Evolutionary conservation across 495 filamentous ascomycete genomes (phyloP).

Genomic region (Hypoxylon intermedium): DNA sequence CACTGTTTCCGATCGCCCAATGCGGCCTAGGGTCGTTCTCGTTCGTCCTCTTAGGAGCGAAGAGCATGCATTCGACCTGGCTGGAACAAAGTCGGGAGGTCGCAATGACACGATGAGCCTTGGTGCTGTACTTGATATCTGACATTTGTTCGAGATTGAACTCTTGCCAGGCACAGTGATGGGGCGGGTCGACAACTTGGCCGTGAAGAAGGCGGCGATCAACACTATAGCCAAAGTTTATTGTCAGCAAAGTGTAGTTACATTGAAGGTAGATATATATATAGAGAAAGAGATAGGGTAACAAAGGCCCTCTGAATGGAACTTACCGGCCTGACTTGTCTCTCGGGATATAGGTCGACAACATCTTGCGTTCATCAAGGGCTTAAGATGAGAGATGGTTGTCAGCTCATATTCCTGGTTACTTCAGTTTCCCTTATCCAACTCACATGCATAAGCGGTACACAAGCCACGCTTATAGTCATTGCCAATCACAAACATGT

Average conservation of each 20-base stretch:
- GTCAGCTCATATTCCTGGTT: background rate
- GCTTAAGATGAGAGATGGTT: background rate
- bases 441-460: constrained; percentile 43
- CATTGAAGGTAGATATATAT: too few relatives aligned
- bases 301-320: too few relatives aligned
- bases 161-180: background rate
- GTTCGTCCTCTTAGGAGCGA: constrained; percentile 13
- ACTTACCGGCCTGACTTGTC: constrained; percentile 24
- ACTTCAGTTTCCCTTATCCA: too few relatives aligned
- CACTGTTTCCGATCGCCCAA: constrained; percentile 24
- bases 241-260: background rate
- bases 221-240: constrained; percentile 5
- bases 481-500: constrained; percentile 39
- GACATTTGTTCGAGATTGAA: constrained; percentile 15
- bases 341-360: constrained; percentile 34
- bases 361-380: background rate
- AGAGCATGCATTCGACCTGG: background rate
- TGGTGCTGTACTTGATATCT: constrained; percentile 42
- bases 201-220: background rate
- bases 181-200: background rate
- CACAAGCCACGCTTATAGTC: constrained; percentile 37
- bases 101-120: constrained; percentile 38
- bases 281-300: too few relatives aligned
- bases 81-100: constrained; percentile 29
- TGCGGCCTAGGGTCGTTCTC: constrained; percentile 10